A percentile compares a stretch with the other conserved stretches of the same genome.
phyloP scores from a whole-genome alignment of 2,329 filamentous ascomycete species.

The Whalleya microplaca region DNA sequence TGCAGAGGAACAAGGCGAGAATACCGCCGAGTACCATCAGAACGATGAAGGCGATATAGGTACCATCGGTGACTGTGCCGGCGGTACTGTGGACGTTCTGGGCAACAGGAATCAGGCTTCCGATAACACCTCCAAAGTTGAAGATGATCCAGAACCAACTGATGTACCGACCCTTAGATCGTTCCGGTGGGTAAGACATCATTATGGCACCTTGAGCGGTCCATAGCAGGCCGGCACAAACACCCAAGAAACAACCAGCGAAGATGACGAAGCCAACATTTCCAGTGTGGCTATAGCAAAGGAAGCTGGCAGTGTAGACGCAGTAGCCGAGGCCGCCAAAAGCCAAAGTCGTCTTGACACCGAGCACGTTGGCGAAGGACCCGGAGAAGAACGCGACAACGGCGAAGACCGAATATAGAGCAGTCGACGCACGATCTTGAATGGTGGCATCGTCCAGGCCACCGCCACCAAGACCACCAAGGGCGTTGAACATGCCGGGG shows the following conservation, averaged over 20 bases:
- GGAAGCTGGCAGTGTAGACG: conserved; percentile 72
- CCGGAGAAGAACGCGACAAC: conserved; percentile 72
- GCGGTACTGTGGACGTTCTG: conserved; percentile 66
- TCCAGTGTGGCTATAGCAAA: conserved; percentile 69
- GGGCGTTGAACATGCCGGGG: conserved; percentile 74
- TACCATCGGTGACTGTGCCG: conserved; percentile 63
- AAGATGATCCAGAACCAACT: conserved; percentile 95
- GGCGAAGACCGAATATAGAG: conserved; percentile 55
- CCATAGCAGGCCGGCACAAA: conserved; percentile 82
- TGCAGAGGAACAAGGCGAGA: conserved; percentile 63
- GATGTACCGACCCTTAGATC: conserved; percentile 85
- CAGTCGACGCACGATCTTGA: conserved; percentile 61
- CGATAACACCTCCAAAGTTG: conserved; percentile 88
- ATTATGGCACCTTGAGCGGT: conserved; percentile 83
- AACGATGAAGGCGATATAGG: conserved; percentile 76
- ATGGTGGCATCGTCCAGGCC: conserved; percentile 60
- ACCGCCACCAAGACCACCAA: conserved; percentile 67
- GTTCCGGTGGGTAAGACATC: conserved; percentile 85
- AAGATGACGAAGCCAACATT: conserved; percentile 76
- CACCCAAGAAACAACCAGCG: conserved; percentile 74
- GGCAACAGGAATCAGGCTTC: conserved; percentile 74
- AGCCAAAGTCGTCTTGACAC: conserved; percentile 68
- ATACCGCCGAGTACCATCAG: conserved; percentile 69
- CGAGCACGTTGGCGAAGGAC: conserved; percentile 77
- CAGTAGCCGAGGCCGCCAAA: conserved; percentile 79